These are phyloP conservation scores for Coniochaeta prunicola DNA, from an alignment of 2,329 filamentous ascomycete species.

Conservation along the genomic window DNA sequence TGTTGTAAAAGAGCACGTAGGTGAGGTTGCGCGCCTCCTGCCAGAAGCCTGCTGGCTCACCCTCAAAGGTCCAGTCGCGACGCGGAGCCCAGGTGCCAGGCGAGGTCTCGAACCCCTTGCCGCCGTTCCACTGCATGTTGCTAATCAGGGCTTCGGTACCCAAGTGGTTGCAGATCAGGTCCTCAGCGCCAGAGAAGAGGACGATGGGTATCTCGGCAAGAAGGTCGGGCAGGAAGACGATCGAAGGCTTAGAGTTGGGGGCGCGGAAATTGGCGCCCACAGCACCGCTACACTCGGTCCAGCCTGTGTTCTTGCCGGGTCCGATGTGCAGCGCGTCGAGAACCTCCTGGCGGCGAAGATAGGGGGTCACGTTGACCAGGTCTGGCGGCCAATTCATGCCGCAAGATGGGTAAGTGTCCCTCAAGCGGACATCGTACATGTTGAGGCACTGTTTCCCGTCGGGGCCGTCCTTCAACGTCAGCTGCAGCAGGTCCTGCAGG, in stretches of 20 bases:
- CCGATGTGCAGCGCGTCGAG: constrained; percentile 75
- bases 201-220: constrained; percentile 71
- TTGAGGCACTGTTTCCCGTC: constrained; percentile 66
- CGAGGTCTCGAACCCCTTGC: constrained; percentile 80
- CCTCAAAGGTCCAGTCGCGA: constrained; percentile 90
- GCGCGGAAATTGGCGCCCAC: constrained; percentile 68
- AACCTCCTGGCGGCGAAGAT: constrained; percentile 78
- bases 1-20: constrained; percentile 91
- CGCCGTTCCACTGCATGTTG: constrained; percentile 87
- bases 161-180: constrained; percentile 94
- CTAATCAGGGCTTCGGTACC: constrained; percentile 88
- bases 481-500: constrained; percentile 61
- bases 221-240: constrained; percentile 69
- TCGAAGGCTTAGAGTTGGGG: constrained; percentile 62
- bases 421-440: constrained; percentile 93
- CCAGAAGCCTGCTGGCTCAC: constrained; percentile 80
- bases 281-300: constrained; percentile 80
- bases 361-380: constrained; percentile 67
- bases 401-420: constrained; percentile 73
- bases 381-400: constrained; percentile 99
- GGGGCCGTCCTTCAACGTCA: constrained; percentile 47
- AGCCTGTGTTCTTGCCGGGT: constrained; percentile 73
- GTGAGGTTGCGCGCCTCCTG: constrained; percentile 93
- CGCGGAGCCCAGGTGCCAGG: constrained; percentile 89
- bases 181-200: constrained; percentile 88